A percentile compares a stretch with the other conserved stretches of the same genome.
Evolutionary conservation across 345 rosid species (phyloP).

Genomic region (Sisymbrium altissimum): DNA sequence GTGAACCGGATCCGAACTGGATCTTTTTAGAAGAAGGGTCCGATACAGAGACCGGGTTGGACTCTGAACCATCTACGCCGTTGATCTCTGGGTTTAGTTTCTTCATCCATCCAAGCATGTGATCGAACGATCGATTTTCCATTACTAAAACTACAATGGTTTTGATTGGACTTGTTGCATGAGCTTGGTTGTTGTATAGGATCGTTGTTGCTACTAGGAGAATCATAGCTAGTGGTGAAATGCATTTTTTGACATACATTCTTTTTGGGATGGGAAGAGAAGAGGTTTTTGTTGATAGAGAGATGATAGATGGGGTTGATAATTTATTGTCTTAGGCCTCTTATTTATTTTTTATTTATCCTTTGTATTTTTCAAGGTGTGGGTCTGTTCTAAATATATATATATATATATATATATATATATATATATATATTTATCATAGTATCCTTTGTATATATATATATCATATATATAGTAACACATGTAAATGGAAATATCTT

Average conservation of each 20-base stretch:
- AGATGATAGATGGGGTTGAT: neutral
- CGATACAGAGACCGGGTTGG: constrained; percentile 43
- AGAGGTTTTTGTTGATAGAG: neutral
- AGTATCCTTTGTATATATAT: too few relatives aligned
- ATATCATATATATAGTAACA: too few relatives aligned
- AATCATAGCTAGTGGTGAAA: constrained; percentile 4
- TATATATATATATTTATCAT: too few relatives aligned
- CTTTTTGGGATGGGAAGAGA: neutral
- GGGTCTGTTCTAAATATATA: neutral
- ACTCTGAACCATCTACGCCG: constrained; percentile 72
- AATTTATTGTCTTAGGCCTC: neutral
- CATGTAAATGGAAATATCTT: too few relatives aligned
- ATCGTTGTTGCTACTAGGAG: constrained; percentile 14
- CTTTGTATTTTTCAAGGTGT: neutral
- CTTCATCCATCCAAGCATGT: constrained; percentile 99
- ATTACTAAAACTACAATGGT: constrained; percentile 75
- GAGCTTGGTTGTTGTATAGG: constrained; percentile 14
- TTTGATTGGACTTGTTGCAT: constrained; percentile 48
- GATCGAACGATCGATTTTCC: constrained; percentile 96
- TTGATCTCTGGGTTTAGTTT: constrained; percentile 77
- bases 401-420: too few relatives aligned
- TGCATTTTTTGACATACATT: constrained; percentile 7
- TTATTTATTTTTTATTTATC: neutral
- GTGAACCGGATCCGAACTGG: constrained; percentile 49
- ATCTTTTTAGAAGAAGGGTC: constrained; percentile 51